Evolutionary conservation across 2,329 filamentous ascomycete species (phyloP).

Genomic region (Colletotrichum godetiae): DNA sequence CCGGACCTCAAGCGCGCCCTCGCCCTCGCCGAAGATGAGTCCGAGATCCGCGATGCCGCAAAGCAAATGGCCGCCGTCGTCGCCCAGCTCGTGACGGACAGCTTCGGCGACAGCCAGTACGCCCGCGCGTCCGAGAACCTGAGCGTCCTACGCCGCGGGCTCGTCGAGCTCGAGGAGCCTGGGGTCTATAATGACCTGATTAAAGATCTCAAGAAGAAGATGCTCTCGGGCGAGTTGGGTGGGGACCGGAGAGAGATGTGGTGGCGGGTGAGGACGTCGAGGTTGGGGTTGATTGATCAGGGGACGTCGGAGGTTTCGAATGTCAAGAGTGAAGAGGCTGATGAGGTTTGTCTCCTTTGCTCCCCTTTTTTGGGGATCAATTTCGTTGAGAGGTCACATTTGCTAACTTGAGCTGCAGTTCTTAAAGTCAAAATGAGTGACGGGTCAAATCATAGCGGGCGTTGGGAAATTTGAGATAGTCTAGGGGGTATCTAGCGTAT

Average conservation of each 20-base stretch:
- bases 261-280: slow-evolving; percentile 75
- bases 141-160: slow-evolving; percentile 80
- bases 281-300: slow-evolving; percentile 79
- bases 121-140: slow-evolving; percentile 80
- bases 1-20: slow-evolving; percentile 91
- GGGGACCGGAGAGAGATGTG: slow-evolving; percentile 87
- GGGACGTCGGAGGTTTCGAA: slow-evolving; percentile 71
- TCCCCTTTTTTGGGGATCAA: background rate
- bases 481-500: background rate
- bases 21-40: slow-evolving; percentile 66
- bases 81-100: slow-evolving; percentile 74
- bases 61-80: slow-evolving; percentile 82
- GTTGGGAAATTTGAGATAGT: background rate
- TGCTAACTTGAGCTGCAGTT: slow-evolving; percentile 19
- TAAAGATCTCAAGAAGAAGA: slow-evolving; percentile 74
- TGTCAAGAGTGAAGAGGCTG: slow-evolving; percentile 78
- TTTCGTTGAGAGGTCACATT: background rate
- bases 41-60: slow-evolving; percentile 72
- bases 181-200: slow-evolving; percentile 81
- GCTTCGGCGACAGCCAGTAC: slow-evolving; percentile 81
- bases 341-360: slow-evolving; percentile 55
- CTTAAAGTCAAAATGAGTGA: slow-evolving; percentile 22
- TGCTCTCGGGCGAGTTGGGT: slow-evolving; percentile 76
- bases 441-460: background rate
- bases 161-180: slow-evolving; percentile 81